Evolutionary conservation across 768 basidiomycete species (phyloP), one percentile per base, ranked within the genome.

Genomic region (Suillus placidus): DNA sequence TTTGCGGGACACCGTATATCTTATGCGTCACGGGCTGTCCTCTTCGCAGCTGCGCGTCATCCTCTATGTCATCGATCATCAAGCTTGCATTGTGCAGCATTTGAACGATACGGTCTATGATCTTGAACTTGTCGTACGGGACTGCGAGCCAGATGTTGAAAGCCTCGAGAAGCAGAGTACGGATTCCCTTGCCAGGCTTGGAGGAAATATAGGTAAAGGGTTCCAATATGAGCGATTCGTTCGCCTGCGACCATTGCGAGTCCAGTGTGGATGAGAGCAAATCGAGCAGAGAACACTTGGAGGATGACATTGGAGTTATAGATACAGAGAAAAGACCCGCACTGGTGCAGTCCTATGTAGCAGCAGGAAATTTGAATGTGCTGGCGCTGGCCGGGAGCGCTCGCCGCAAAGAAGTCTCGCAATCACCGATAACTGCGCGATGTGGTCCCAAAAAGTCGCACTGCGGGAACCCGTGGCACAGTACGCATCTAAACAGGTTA

Each of bases 61-160:
- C 95, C 76, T 97, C 93, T 45, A 97, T 96, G 74, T 97, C 95
- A 73, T 97, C 95, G 67, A 97, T 86, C 96, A 99, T 84, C 37
- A 99, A 82, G 74, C 93, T 95, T 7, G 96, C 95, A 62, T 89
- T 94, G 70, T 99, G 97, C 23, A 99, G 82, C 95, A 97, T 98
- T 72, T 88, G 88, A 40, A 99, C 91, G 61, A 99, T 86, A 68
- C 84, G 85, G 2, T 89, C 84, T 65, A 99, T 95, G 52, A 91
- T 80, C 35, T 76, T 75, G 18, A 97, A 84, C 74, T 90, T 90
- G 30, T 85, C 84, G 30, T 80, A 73, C 0, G 94, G 92, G 1
- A 99, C 95, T 12, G 89, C 75, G 18, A 99, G 85, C 97, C 97
- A 99, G 1, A 80, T 54, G 71, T 99, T 97, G 86, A 99, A 98